Percentiles rank a stretch among this genome's conserved stretches.
Evolutionary conservation across 352 stramenopile species (phyloP).

Genomic region (Phytophthora podocarpi): DNA sequence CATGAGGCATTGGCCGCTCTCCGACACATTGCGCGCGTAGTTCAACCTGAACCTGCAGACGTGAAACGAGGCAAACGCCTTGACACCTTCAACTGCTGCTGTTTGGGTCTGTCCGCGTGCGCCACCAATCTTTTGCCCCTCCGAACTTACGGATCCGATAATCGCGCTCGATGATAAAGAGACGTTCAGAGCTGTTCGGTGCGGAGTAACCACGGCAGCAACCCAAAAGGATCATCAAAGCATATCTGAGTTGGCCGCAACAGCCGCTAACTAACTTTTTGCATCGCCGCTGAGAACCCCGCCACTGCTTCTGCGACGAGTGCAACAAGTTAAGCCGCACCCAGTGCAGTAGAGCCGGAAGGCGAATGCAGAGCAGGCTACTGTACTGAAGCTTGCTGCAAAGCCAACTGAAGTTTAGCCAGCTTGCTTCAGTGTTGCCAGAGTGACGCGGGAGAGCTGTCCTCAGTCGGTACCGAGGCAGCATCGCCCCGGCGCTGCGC

Average conservation of each 20-base stretch:
- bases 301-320: background rate
- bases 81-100: background rate
- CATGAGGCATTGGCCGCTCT: conserved; percentile 8
- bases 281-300: too few relatives aligned
- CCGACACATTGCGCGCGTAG: background rate
- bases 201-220: background rate
- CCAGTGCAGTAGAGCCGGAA: too few relatives aligned
- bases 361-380: too few relatives aligned
- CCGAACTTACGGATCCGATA: conserved; percentile 4
- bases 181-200: conserved; percentile 20
- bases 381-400: conserved; percentile 5
- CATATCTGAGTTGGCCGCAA: conserved; percentile 14
- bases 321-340: background rate
- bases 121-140: background rate
- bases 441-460: conserved; percentile 23
- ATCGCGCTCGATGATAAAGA: background rate
- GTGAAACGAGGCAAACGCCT: conserved; percentile 14
- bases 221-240: conserved; percentile 13
- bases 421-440: background rate
- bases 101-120: background rate
- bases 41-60: conserved; percentile 19
- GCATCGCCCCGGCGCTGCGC: background rate
- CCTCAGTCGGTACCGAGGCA: background rate
- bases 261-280: background rate
- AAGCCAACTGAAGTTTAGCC: conserved; percentile 19